Evolutionary conservation across 2,329 filamentous ascomycete species (phyloP).

Genomic region (Tolypocladium sp.): DNA sequence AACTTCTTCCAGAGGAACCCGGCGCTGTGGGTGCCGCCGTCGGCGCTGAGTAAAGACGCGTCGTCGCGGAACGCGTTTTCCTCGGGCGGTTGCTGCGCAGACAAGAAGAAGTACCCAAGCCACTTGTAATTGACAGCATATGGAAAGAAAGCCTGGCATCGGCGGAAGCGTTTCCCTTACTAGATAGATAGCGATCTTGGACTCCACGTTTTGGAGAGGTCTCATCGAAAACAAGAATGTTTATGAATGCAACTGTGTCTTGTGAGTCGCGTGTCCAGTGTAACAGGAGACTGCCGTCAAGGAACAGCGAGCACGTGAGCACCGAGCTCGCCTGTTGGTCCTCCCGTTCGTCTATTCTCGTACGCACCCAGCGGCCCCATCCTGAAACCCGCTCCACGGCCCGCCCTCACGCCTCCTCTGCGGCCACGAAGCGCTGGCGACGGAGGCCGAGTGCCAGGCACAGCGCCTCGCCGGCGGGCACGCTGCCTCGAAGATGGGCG

Average conservation of each 20-base stretch:
- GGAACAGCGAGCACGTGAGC: not conserved
- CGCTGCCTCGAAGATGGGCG: too few relatives aligned
- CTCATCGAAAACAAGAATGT: not conserved
- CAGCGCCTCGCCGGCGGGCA: too few relatives aligned
- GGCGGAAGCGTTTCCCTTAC: not conserved
- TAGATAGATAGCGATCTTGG: not conserved
- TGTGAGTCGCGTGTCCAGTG: too few relatives aligned
- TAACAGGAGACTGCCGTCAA: too few relatives aligned
- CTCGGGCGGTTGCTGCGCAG: constrained; percentile 4
- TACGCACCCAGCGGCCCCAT: not conserved
- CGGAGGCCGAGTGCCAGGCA: not conserved
- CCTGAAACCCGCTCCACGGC: too few relatives aligned
- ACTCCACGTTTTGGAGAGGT: not conserved
- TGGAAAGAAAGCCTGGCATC: not conserved
- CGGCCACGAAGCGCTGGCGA: not conserved
- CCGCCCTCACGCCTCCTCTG: not conserved
- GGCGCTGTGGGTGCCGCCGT: constrained; percentile 38
- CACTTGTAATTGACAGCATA: constrained; percentile 6
- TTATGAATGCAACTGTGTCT: too few relatives aligned
- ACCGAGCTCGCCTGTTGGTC: not conserved
- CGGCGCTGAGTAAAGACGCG: constrained; percentile 22
- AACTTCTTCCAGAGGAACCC: constrained; percentile 46
- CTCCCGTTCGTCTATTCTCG: not conserved
- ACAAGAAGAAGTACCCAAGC: constrained; percentile 6
- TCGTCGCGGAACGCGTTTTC: constrained; percentile 10